phyloP scores from a whole-genome alignment of 2,329 filamentous ascomycete genomes.

The Cladobotryum protrusum region DNA sequence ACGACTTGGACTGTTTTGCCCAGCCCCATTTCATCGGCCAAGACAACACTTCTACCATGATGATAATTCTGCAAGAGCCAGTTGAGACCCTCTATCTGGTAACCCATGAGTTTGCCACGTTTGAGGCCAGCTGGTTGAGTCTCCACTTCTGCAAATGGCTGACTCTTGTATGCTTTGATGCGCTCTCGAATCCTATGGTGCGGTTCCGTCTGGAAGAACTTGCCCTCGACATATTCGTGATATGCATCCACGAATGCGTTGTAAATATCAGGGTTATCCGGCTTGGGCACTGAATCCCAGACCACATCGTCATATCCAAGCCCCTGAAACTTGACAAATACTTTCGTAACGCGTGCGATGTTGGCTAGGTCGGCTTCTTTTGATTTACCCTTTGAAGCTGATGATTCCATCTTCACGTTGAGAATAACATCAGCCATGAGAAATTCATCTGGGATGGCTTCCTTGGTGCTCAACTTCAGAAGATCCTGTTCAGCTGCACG shows the following conservation, averaged over 20 bases:
- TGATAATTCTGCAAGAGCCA: conserved; percentile 94
- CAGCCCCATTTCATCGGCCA: conserved; percentile 97
- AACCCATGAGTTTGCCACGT: conserved; percentile 82
- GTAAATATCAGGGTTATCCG: conserved; percentile 62
- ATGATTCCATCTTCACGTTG: conserved; percentile 54
- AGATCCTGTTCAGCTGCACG: conserved; percentile 54
- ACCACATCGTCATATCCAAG: conserved; percentile 85
- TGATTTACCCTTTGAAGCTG: conserved; percentile 45
- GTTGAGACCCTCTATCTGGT: conserved; percentile 88
- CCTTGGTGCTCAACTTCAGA: conserved; percentile 60
- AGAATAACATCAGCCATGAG: conserved; percentile 86
- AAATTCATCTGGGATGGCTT: conserved; percentile 84
- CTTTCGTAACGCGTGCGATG: conserved; percentile 64
- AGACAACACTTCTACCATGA: conserved; percentile 72
- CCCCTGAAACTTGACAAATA: conserved; percentile 87
- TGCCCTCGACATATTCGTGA: conserved; percentile 74
- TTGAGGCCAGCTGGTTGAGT: conserved; percentile 67
- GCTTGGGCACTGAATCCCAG: conserved; percentile 75
- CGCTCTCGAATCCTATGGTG: conserved; percentile 59
- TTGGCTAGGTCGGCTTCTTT: conserved; percentile 66
- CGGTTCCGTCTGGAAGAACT: conserved; percentile 57
- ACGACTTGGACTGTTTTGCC: conserved; percentile 97
- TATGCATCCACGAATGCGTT: conserved; percentile 77
- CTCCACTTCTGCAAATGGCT: conserved; percentile 63
- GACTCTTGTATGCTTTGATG: conserved; percentile 58